Evolutionary conservation across 208 protist species (phyloP).

Genomic region (Acanthamoeba triangularis): DNA sequence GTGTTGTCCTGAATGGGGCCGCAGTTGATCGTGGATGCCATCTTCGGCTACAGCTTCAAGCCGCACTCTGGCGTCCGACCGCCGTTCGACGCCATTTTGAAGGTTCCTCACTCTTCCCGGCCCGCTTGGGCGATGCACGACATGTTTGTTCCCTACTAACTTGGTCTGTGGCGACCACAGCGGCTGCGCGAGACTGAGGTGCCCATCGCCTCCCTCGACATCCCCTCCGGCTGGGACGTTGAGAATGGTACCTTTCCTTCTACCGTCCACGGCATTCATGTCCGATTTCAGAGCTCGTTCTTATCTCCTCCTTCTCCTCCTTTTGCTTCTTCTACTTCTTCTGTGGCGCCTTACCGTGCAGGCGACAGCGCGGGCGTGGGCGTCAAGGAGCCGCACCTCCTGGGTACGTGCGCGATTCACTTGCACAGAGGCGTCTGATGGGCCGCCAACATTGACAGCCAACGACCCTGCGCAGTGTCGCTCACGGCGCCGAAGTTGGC

Average conservation of each 20-base stretch:
- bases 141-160: neutral
- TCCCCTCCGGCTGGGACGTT: slow-evolving; percentile 69
- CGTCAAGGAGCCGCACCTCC: neutral
- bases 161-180: neutral
- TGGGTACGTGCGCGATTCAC: neutral
- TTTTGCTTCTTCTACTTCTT: neutral
- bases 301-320: neutral
- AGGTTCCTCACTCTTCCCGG: too few relatives aligned
- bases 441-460: too few relatives aligned
- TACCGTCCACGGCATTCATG: too few relatives aligned
- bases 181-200: slow-evolving; percentile 30
- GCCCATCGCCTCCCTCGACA: slow-evolving; percentile 57
- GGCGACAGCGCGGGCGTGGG: slow-evolving; percentile 38
- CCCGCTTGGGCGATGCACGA: too few relatives aligned
- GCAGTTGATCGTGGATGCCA: slow-evolving; percentile 58
- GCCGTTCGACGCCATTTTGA: slow-evolving; percentile 26
- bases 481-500: slow-evolving; percentile 50
- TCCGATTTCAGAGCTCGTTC: too few relatives aligned
- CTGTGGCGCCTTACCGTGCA: neutral
- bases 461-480: neutral
- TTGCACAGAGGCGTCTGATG: neutral
- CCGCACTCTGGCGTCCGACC: neutral
- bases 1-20: too few relatives aligned
- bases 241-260: slow-evolving; percentile 32
- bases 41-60: slow-evolving; percentile 72